Base-by-base conservation (phyloP, 2,329 filamentous ascomycete species). In the Xylogone sp. region DNA sequence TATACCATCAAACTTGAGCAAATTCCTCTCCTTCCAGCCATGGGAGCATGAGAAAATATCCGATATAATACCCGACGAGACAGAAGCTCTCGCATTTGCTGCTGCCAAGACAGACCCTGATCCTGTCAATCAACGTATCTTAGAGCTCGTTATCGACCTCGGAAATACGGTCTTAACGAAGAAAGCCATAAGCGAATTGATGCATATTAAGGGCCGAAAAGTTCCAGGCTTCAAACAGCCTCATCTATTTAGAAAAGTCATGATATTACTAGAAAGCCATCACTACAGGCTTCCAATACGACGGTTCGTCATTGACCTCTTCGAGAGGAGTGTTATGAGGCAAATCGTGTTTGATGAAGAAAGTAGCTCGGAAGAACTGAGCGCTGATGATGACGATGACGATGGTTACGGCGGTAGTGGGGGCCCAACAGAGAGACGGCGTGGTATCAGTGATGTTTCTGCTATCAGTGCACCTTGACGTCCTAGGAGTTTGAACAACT, bases 161-260 rank as follows among this genome's bases (percentile, higher is more conserved):
- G 90, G 92, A 51, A 97, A 97, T 65, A 94, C 93, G 53, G 91
- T 99, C 16, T 77, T 97, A 46, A 92, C 91, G 65, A 95, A 95
- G 68, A 87, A 88, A 66, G 89, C 92, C 5, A 84, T 93, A 48
- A 83, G 79, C 19, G 92, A 97, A 68, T 78, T 99, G 50, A 84
- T 81, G 63, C 78, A 92, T 75, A 79, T 96, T 56, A 92, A 89
- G 73, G 75, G 81, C 48, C 88, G 86, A 63, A 87, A 90, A 61
- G 83, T 84, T 0, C 76, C 84, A 1, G 84, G 85, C 0, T 97
- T 99, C 66, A 80, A 81, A 34, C 87, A 88, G 62, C 82, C 86
- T 4, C 76, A 78, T 4, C 80, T 99, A 42, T 97, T 97, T 73
- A 85, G 86, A 59, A 89, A 91, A 64, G 85, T 94, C 45, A 85